Evolutionary conservation across 768 basidiomycete genomes (phyloP).

Genomic region (Rhodotorula babjevae): DNA sequence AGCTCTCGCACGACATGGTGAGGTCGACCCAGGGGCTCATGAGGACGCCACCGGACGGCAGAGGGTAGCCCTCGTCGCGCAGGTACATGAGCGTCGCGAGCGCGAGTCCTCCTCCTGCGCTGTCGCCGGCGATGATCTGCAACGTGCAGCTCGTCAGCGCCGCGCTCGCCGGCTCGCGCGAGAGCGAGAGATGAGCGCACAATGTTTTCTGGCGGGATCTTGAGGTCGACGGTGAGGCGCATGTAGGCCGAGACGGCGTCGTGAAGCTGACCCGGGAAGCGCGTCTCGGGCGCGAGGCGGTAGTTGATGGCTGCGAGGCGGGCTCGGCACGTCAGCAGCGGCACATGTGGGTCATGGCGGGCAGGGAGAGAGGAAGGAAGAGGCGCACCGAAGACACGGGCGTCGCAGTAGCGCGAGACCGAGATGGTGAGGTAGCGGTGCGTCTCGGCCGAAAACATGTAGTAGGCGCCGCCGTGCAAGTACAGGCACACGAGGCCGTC

Average conservation of each 20-base stretch:
- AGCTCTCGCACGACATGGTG: slow-evolving; percentile 97
- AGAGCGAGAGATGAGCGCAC: slow-evolving; percentile 4
- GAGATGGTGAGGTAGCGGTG: slow-evolving; percentile 87
- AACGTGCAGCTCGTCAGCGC: too few species aligned
- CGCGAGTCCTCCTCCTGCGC: slow-evolving; percentile 83
- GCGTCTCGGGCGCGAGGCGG: slow-evolving; percentile 88
- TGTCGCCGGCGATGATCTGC: slow-evolving; percentile 71
- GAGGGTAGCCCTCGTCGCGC: slow-evolving; percentile 76
- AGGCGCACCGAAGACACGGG: slow-evolving; percentile 72
- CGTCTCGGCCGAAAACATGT: slow-evolving; percentile 80
- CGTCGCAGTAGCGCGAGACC: slow-evolving; percentile 77
- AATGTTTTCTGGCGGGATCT: slow-evolving; percentile 86
- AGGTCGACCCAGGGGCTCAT: slow-evolving; percentile 62
- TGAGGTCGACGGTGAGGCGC: slow-evolving; percentile 76
- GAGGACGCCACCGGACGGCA: slow-evolving; percentile 79
- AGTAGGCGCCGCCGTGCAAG: slow-evolving; percentile 93
- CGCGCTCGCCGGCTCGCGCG: too few species aligned
- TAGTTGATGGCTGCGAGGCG: slow-evolving; percentile 84
- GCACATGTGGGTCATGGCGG: neutral
- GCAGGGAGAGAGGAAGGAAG: slow-evolving; percentile 46
- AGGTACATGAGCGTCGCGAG: slow-evolving; percentile 88
- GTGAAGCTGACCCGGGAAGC: slow-evolving; percentile 81
- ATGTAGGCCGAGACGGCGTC: slow-evolving; percentile 85
- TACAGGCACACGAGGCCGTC: slow-evolving; percentile 79
- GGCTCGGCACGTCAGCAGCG: slow-evolving; percentile 33